phyloP scores from a whole-genome alignment of 2,329 filamentous ascomycete species.

The Xylaria multiplex region DNA sequence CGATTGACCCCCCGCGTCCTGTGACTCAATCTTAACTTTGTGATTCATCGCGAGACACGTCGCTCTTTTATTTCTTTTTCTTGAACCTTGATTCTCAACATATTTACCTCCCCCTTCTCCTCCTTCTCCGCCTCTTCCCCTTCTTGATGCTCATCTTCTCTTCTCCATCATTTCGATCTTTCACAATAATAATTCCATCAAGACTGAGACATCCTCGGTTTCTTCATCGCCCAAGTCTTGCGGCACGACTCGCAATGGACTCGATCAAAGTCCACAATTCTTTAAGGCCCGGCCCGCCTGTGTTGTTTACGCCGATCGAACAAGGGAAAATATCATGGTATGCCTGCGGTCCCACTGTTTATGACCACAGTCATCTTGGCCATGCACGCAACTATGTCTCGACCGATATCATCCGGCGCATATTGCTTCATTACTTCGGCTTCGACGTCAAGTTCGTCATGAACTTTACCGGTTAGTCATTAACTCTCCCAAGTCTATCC shows the following conservation, averaged over 20 bases:
- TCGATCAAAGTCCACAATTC: slow-evolving; percentile 83
- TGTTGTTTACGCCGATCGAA: slow-evolving; percentile 78
- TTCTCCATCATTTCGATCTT: slow-evolving; percentile 39
- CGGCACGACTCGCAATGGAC: slow-evolving; percentile 57
- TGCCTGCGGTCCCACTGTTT: slow-evolving; percentile 86
- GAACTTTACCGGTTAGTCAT: slow-evolving; percentile 74
- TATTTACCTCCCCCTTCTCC: not conserved
- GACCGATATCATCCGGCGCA: slow-evolving; percentile 86
- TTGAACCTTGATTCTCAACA: not conserved
- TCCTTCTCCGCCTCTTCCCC: slow-evolving; percentile 2
- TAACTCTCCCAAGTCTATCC: not conserved
- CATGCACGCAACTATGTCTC: slow-evolving; percentile 92
- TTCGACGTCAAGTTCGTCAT: slow-evolving; percentile 88
- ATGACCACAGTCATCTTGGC: slow-evolving; percentile 79
- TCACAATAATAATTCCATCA: slow-evolving; percentile 45
- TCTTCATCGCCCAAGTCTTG: slow-evolving; percentile 48
- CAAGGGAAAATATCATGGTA: slow-evolving; percentile 83
- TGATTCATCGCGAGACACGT: slow-evolving; percentile 29
- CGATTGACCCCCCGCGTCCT: not conserved
- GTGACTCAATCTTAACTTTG: slow-evolving; percentile 33
- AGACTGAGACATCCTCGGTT: slow-evolving; percentile 41
- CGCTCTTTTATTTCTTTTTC: slow-evolving; percentile 11
- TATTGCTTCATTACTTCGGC: slow-evolving; percentile 83
- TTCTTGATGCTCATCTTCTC: slow-evolving; percentile 34
- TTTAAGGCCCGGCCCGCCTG: slow-evolving; percentile 75